Evolutionary conservation across 768 basidiomycete species (phyloP).

Genomic region (Trichaptum fuscoviolaceum): DNA sequence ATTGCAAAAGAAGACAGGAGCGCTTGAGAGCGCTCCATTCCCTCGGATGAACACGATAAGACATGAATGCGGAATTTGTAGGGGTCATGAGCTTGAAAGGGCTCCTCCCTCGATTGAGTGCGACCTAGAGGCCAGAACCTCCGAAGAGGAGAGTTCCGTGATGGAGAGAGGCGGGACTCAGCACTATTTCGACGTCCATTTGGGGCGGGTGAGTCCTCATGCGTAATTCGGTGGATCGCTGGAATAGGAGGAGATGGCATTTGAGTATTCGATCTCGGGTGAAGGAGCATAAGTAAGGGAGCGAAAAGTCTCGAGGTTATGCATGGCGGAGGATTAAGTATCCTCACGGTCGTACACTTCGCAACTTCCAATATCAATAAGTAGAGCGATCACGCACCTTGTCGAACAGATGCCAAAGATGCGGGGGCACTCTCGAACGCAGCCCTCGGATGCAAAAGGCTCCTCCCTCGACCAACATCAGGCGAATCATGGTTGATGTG

Average conservation of each 20-base stretch:
- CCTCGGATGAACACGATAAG: slow-evolving; percentile 8
- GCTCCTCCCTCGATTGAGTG: slow-evolving; percentile 23
- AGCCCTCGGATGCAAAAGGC: not conserved
- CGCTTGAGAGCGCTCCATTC: slow-evolving; percentile 13
- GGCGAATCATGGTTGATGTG: not conserved
- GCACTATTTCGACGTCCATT: not conserved
- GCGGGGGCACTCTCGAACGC: not conserved
- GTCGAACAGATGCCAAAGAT: slow-evolving; percentile 1
- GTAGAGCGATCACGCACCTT: not conserved
- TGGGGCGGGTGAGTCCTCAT: not conserved
- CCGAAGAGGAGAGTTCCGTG: not conserved
- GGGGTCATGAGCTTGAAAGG: slow-evolving; percentile 32
- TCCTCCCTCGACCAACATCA: not conserved
- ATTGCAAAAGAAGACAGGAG: slow-evolving; percentile 35
- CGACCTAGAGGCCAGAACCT: slow-evolving; percentile 1
- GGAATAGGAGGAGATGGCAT: not conserved
- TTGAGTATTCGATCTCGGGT: not conserved
- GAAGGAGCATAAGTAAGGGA: not conserved
- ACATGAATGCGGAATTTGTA: slow-evolving; percentile 22
- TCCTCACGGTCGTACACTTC: not conserved
- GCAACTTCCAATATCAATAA: not conserved
- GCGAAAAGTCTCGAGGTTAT: not conserved
- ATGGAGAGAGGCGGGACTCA: not conserved
- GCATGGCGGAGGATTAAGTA: not conserved
- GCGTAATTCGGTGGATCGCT: not conserved